Evolutionary conservation across 2,329 filamentous ascomycete genomes (phyloP), one percentile per base, ranked within the genome.

Genomic region (Colletotrichum zoysiae): DNA sequence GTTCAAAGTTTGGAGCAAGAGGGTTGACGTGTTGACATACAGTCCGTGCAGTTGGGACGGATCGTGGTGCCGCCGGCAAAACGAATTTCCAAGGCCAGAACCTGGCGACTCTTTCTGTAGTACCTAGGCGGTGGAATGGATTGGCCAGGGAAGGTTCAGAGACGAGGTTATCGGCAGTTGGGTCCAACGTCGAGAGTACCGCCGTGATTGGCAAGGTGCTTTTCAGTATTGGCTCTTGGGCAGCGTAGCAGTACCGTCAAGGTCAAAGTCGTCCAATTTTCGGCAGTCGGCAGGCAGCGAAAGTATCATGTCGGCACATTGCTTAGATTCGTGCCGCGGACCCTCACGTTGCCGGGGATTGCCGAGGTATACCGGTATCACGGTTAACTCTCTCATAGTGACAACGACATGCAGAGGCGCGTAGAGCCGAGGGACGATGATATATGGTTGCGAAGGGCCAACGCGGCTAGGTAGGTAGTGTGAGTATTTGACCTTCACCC

Each of bases 181-280:
- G 11, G 14, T 48, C 16, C 16, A 23, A 58, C 14, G 33, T 56
- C 20, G 20, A 57, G 30, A 23, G 20, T 14, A n/a, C 18, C 7
- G 18, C 44, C 9, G 14, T 20, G 18, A 12, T 26, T 50, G 44
- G 9, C 23, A 38, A 53, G 12, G 48, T 14, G 35, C 33, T 35
- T 20, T 18, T 5, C 0, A 23, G 58, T 58, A 35, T 63, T 18
- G 48, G 65, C 26, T 23, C 5, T 48, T 5, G 3, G 1, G 44
- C 50, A 60, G 51, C 44, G 44, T 26, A 30, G 38, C 44, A 16
- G 16, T 8, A 63, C 23, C 33, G 7, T 62, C 44, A 14, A 55
- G 38, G 23, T 55, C 51, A 23, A 55, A 30, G 16, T 55, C 57
- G 18, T 62, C 57, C 57, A 8, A 68, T 57, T 20, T 46, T 68